A percentile compares a stretch with the other conserved stretches of the same genome.
These are phyloP conservation scores for Scalesia atractyloides DNA, from an alignment of 129 eudicot genomes.

Conservation along the genomic window DNA sequence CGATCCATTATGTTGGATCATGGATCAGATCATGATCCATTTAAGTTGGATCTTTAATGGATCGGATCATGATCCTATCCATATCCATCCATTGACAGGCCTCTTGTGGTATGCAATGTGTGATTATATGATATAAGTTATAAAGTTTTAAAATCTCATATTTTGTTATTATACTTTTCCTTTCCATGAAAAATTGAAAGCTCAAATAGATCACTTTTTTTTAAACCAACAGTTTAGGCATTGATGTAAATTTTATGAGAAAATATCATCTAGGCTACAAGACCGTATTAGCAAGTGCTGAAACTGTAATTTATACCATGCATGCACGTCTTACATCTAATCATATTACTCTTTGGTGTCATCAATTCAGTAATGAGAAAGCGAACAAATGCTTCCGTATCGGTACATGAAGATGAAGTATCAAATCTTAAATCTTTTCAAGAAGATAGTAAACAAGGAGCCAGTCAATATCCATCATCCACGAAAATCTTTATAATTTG, in stretches of 20 bases:
- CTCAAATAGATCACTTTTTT: too few species aligned
- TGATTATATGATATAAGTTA: too few species aligned
- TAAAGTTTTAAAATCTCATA: too few species aligned
- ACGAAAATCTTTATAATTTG: conserved; percentile 58
- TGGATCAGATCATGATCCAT: too few species aligned
- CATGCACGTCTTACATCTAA: background rate
- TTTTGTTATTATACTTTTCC: too few species aligned
- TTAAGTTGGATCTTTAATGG: too few species aligned
- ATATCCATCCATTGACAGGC: too few species aligned
- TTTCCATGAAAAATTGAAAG: too few species aligned
- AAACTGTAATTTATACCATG: background rate
- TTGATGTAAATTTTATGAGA: conserved; percentile 8
- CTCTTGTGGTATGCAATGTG: too few species aligned
- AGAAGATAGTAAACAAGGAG: conserved; percentile 30
- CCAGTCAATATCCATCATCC: conserved; percentile 35
- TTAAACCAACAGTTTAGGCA: background rate
- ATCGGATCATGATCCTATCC: too few species aligned
- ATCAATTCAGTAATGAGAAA: conserved; percentile 46
- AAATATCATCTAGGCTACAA: background rate
- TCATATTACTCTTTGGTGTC: conserved; percentile 11
- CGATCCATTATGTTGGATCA: too few species aligned
- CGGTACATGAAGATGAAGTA: conserved; percentile 25
- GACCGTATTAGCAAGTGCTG: too few species aligned
- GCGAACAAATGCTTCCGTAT: conserved; percentile 35
- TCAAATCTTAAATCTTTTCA: conserved; percentile 24